These are phyloP conservation scores for Poronia punctata DNA, from an alignment of 495 filamentous ascomycete species.

Conservation along the genomic window DNA sequence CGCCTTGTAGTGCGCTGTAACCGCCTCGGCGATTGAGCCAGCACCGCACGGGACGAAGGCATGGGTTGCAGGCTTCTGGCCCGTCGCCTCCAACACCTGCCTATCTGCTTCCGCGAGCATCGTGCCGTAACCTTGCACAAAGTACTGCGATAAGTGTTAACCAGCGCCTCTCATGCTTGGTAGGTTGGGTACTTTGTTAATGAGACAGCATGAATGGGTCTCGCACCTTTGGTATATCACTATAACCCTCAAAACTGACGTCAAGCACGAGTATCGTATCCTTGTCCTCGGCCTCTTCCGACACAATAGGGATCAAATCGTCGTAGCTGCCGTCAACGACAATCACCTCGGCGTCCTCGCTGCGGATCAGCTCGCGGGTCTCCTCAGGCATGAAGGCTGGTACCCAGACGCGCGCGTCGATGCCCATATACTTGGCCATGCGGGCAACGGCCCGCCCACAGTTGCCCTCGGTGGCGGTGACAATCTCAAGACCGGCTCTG, in stretches of 20 bases:
- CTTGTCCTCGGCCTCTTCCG: slow-evolving; percentile 27
- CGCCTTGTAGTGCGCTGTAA: slow-evolving; percentile 50
- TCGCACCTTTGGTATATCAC: slow-evolving; percentile 43
- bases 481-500: slow-evolving; percentile 30
- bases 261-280: slow-evolving; percentile 54
- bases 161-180: neutral
- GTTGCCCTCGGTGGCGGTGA: slow-evolving; percentile 59
- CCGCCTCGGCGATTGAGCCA: slow-evolving; percentile 55
- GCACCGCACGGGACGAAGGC: slow-evolving; percentile 59
- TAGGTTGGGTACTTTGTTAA: neutral
- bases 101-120: slow-evolving; percentile 56
- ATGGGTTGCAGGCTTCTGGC: slow-evolving; percentile 27
- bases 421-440: slow-evolving; percentile 47
- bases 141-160: slow-evolving; percentile 38
- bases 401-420: slow-evolving; percentile 49
- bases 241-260: slow-evolving; percentile 53
- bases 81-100: slow-evolving; percentile 33
- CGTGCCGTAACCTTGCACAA: slow-evolving; percentile 63
- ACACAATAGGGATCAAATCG: slow-evolving; percentile 39
- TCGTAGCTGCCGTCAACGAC: slow-evolving; percentile 54
- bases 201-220: neutral
- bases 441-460: slow-evolving; percentile 60
- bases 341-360: slow-evolving; percentile 49
- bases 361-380: slow-evolving; percentile 43
- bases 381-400: slow-evolving; percentile 46